Conservation (phyloP, 139 green algal genomes). For the Haematococcus lacustris region DNA sequence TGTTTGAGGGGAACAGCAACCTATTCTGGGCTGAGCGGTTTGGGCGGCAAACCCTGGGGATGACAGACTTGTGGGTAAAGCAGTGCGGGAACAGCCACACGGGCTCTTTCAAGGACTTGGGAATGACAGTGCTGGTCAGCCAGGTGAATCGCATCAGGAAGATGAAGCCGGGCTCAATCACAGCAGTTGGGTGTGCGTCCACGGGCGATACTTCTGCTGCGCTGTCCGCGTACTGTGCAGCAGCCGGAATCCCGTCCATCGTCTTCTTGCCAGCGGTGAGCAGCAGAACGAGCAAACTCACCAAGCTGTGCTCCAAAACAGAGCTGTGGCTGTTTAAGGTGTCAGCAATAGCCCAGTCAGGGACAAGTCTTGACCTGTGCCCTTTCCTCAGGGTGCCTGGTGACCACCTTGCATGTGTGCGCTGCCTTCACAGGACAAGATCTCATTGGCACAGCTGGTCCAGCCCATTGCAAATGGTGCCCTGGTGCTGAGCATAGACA, state of each 20-base stretch:
- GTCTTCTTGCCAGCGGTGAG: slow-evolving; percentile 90
- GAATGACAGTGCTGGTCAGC: slow-evolving; percentile 97
- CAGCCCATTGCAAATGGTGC: slow-evolving; percentile 98
- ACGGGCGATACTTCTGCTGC: slow-evolving; percentile 97
- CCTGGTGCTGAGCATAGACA: slow-evolving; percentile 97
- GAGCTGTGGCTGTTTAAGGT: no score
- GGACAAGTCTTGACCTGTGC: no score
- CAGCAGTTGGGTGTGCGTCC: slow-evolving; percentile 95
- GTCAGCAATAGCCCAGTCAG: no score
- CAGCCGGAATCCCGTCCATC: slow-evolving; percentile 94
- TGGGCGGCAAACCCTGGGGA: slow-evolving; percentile 82
- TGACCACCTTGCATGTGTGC: background rate
- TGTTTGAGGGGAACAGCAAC: slow-evolving; percentile 99
- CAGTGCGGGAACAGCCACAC: slow-evolving; percentile 99
- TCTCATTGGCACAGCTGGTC: slow-evolving; percentile 95
- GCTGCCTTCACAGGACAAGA: slow-evolving; percentile 75
- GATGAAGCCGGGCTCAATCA: slow-evolving; percentile 74
- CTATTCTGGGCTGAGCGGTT: slow-evolving; percentile 99
- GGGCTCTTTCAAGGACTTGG: slow-evolving; percentile 98
- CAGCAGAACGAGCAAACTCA: background rate
- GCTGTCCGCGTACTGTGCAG: slow-evolving; percentile 95
- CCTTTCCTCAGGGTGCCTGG: no score
- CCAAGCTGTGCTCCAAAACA: background rate
- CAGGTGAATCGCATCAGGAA: slow-evolving; percentile 74
- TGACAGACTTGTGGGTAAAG: slow-evolving; percentile 99